A percentile compares a stretch with the other conserved stretches of the same genome.
Conservation (phyloP, 257 asterid species). For the Gentiana dahurica region DNA sequence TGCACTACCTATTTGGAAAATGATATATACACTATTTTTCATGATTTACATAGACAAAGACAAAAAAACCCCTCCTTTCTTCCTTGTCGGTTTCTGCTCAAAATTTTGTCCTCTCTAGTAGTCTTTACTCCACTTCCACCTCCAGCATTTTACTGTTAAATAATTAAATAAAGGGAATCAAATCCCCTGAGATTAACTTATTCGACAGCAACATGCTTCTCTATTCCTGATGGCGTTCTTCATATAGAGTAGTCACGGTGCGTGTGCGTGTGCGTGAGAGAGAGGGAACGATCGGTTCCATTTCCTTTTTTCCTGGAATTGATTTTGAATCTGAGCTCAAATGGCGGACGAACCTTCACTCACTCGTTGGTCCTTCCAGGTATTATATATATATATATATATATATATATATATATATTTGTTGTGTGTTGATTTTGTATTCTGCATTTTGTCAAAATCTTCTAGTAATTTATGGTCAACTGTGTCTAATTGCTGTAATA, state of each 20-base stretch:
- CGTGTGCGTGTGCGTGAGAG: conserved; percentile 3
- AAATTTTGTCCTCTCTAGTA: not conserved
- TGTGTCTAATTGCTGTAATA: too few relatives aligned
- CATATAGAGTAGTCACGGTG: not conserved
- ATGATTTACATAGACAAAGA: too few relatives aligned
- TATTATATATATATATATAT: conserved; percentile 9
- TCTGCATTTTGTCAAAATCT: not conserved
- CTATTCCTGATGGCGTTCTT: not conserved
- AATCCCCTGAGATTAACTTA: not conserved
- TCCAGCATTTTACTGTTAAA: too few relatives aligned
- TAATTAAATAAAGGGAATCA: too few relatives aligned
- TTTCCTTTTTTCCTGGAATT: conserved; percentile 5
- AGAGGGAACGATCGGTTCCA: conserved; percentile 10
- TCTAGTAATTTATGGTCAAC: not conserved
- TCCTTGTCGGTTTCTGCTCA: too few relatives aligned
- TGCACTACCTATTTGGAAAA: too few relatives aligned
- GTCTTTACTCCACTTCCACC: too few relatives aligned
- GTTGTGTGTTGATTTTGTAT: conserved; percentile 7
- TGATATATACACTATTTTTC: too few relatives aligned
- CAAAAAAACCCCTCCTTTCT: too few relatives aligned
- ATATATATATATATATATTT: conserved; percentile 2
- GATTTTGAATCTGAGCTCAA: conserved; percentile 5
- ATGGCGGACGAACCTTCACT: conserved; percentile 87
- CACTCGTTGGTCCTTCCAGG: conserved; percentile 96
- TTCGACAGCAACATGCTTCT: not conserved